Percentiles rank a stretch among this genome's conserved stretches.
phyloP scores from a whole-genome alignment of 352 stramenopile genomes.

The Bremia lactucae region DNA sequence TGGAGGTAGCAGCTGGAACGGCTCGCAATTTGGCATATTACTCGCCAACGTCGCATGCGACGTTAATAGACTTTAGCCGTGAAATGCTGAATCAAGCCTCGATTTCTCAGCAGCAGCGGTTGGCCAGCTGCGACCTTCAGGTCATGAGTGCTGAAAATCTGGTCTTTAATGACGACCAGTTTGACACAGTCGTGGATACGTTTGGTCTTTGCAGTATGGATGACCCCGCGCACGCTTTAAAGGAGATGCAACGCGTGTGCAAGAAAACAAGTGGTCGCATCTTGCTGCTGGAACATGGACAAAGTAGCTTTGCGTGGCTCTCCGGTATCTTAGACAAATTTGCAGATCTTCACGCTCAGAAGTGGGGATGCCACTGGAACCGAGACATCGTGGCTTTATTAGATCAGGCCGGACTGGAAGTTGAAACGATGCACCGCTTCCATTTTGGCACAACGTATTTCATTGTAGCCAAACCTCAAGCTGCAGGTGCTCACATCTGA shows the following conservation, averaged over 20 bases:
- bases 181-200: constrained; percentile 94
- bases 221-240: constrained; percentile 83
- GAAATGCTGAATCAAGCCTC: constrained; percentile 66
- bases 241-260: constrained; percentile 91
- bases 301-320: constrained; percentile 84
- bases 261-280: constrained; percentile 71
- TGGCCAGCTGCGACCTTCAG: constrained; percentile 23
- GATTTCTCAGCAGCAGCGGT: constrained; percentile 6
- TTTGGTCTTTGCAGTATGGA: constrained; percentile 95
- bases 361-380: too few species aligned
- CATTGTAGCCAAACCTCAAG: too few species aligned
- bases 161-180: constrained; percentile 59
- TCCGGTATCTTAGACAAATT: constrained; percentile 90
- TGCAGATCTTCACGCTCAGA: constrained; percentile 83
- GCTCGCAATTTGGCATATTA: constrained; percentile 91
- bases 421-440: too few species aligned
- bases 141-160: constrained; percentile 57
- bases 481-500: too few species aligned
- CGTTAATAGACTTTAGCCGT: constrained; percentile 61
- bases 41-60: constrained; percentile 25
- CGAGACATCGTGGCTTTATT: too few species aligned
- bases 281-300: constrained; percentile 92
- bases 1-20: constrained; percentile 93
- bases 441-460: too few species aligned
- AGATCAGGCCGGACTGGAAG: too few species aligned